Evolutionary conservation across 805 yeast genomes (phyloP).

Genomic region (Spathaspora girioi): DNA sequence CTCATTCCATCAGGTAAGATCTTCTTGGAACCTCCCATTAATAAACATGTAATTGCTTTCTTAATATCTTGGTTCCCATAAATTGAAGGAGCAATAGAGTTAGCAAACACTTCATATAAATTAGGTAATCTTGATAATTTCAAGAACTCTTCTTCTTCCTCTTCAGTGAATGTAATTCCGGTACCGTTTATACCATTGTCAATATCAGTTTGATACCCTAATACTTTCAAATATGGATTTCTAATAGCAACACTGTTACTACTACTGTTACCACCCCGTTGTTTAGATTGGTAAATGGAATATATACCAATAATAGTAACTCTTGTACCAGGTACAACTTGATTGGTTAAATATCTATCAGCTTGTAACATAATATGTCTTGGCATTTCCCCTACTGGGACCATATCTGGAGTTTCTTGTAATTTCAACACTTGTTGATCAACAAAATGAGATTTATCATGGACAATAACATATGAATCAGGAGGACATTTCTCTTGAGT

Average conservation of each 20-base stretch:
- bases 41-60: constrained; percentile 84
- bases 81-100: constrained; percentile 93
- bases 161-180: constrained; percentile 69
- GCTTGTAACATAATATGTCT: constrained; percentile 84
- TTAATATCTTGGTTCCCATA: constrained; percentile 92
- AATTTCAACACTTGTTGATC: constrained; percentile 93
- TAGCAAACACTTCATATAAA: constrained; percentile 78
- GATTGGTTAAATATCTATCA: constrained; percentile 86
- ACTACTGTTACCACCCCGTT: constrained; percentile 41
- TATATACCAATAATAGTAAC: constrained; percentile 91
- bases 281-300: constrained; percentile 76
- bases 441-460: constrained; percentile 88
- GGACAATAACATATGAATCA: constrained; percentile 90
- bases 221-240: constrained; percentile 82
- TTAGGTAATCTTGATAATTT: constrained; percentile 78
- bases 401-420: constrained; percentile 98
- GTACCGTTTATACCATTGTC: constrained; percentile 63
- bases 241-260: constrained; percentile 81
- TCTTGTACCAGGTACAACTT: constrained; percentile 91
- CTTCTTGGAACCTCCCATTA: constrained; percentile 94
- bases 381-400: constrained; percentile 99
- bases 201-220: constrained; percentile 84
- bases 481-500: constrained; percentile 71
- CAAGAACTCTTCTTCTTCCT: constrained; percentile 90
- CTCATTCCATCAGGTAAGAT: constrained; percentile 93